These are phyloP conservation scores for Chlorociboria aeruginascens DNA, from an alignment of 495 filamentous ascomycete genomes.

Conservation along the genomic window DNA sequence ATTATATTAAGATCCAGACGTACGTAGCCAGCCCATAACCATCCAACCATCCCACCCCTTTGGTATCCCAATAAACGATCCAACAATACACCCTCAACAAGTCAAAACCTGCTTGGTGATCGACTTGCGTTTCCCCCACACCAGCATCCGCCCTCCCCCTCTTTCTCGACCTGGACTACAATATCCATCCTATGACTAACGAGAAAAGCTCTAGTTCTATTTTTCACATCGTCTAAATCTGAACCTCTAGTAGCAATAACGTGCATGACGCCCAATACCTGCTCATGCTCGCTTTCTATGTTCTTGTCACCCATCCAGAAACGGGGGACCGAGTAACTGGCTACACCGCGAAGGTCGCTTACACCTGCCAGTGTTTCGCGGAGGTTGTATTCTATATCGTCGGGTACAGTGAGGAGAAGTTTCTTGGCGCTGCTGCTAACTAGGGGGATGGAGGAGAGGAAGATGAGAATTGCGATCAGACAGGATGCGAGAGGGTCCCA, in stretches of 20 bases:
- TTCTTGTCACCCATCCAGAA: slow-evolving; percentile 85
- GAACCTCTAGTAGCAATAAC: slow-evolving; percentile 57
- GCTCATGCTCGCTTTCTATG: slow-evolving; percentile 26
- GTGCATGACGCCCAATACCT: slow-evolving; percentile 68
- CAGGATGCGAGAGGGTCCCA: slow-evolving; percentile 94
- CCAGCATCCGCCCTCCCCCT: slow-evolving; percentile 71
- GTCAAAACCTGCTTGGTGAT: not conserved
- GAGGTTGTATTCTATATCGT: slow-evolving; percentile 77
- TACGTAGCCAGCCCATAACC: no score
- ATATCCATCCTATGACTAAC: slow-evolving; percentile 53
- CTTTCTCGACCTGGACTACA: slow-evolving; percentile 63
- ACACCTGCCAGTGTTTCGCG: slow-evolving; percentile 78
- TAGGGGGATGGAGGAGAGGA: slow-evolving; percentile 75
- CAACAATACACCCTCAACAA: no score
- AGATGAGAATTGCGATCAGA: slow-evolving; percentile 86
- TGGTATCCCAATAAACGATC: no score
- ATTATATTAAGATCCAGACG: no score
- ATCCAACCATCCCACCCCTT: no score
- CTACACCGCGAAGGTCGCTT: slow-evolving; percentile 70
- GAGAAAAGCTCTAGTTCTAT: slow-evolving; percentile 49
- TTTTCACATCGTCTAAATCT: slow-evolving; percentile 66
- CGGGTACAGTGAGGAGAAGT: slow-evolving; percentile 73
- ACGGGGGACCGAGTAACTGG: slow-evolving; percentile 73
- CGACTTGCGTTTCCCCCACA: slow-evolving; percentile 36
- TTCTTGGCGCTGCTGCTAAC: slow-evolving; percentile 74